Percentiles rank a stretch among this genome's conserved stretches.
Evolutionary conservation across 2,329 filamentous ascomycete species (phyloP).

Genomic region (Passalora sequoiae): DNA sequence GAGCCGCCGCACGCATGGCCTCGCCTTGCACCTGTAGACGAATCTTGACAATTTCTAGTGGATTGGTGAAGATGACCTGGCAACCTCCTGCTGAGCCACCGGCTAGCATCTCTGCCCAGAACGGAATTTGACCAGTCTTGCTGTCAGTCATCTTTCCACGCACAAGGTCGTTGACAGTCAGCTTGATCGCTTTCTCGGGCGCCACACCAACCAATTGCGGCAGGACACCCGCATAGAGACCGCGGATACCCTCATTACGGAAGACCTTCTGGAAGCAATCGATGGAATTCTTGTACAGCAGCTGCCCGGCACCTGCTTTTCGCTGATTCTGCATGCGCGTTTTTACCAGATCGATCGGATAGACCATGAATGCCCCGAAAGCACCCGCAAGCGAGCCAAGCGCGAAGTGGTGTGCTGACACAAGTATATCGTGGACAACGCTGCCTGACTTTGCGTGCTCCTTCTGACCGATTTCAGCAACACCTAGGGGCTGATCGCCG

Average conservation of each 20-base stretch:
- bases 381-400: conserved; percentile 88
- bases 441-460: conserved; percentile 53
- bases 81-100: conserved; percentile 87
- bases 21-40: conserved; percentile 96
- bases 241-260: conserved; percentile 81
- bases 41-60: conserved; percentile 98
- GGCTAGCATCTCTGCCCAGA: conserved; percentile 70
- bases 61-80: conserved; percentile 98
- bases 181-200: conserved; percentile 99
- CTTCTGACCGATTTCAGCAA: conserved; percentile 49
- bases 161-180: conserved; percentile 94
- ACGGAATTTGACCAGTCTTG: conserved; percentile 66
- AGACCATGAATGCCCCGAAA: conserved; percentile 99
- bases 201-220: conserved; percentile 95
- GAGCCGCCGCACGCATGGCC: conserved; percentile 67
- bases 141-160: conserved; percentile 69
- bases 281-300: conserved; percentile 92
- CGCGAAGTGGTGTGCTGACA: conserved; percentile 83
- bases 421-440: conserved; percentile 60
- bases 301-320: conserved; percentile 71
- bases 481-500: conserved; percentile 42
- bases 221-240: conserved; percentile 88
- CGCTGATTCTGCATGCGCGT: conserved; percentile 98
- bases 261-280: conserved; percentile 94
- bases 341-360: conserved; percentile 97